Base-by-base conservation (phyloP, 2,329 filamentous ascomycete genomes). In the Tolypocladium nubicola region DNA sequence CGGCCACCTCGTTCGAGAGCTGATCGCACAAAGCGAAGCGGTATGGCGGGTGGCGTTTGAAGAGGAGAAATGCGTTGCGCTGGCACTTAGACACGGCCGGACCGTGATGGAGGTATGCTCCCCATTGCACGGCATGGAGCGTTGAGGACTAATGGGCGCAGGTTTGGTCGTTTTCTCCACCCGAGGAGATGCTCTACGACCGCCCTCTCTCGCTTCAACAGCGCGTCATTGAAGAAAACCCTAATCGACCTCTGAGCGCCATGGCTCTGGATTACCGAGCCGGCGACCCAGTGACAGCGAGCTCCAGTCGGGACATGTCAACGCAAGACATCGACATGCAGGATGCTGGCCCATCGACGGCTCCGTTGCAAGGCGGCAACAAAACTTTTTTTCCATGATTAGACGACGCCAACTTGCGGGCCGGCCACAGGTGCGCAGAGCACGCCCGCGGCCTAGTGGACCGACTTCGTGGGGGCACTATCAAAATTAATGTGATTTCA, bases 1-100 rank as follows among this genome's bases (percentile, higher is more conserved):
- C 2, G 94, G 94, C 4, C 87, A 89, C 58, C 80, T 96, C 35
- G 90, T 99, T 26, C 85, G 94, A 59, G 94, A 99, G 73, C 82
- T 99, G 47, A 93, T 93, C 52, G 86, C 88, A 23, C 91, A 93
- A 56, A 90, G 93, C 0, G 93, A 99, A 68, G 92, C 93, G 19
- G 94, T 99, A 0, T 99, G 94, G 94, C 83, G 94, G 59, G 93
- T 99, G 39, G 94, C 95, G 0, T 99, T 99, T 70, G 94, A 99
- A 69, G 93, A 96, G 63, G 94, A 99, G 73, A 97, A 97, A 72
- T 96, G 93, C 58, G 93, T 99, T 37, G 93, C 96, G 38, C 89
- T 99, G 79, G 94, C 94, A 10, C 87, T 90, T 65, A 83, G 93
- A 59, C 84, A 84, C 55, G 87, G 86, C 57, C 85, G 92, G 61